Conservation (phyloP, 352 stramenopile genomes). For the Globisporangium recalcitrans region DNA sequence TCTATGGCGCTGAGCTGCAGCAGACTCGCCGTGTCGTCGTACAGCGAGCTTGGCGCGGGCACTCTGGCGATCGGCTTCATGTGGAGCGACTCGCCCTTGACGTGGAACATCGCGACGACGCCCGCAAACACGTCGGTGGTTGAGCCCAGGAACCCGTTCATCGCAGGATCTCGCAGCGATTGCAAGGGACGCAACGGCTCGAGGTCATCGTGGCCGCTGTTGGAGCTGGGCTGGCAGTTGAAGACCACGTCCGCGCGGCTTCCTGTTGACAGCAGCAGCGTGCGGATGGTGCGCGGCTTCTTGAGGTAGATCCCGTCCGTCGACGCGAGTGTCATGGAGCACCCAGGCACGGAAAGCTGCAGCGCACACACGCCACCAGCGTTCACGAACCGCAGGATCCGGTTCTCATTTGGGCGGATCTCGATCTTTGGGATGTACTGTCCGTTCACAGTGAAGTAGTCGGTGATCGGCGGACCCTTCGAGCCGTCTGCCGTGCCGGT, state of each 20-base stretch:
- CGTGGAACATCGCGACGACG: conserved; percentile 54
- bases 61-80: conserved; percentile 26
- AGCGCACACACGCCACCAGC: conserved; percentile 45
- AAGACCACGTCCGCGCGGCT: conserved; percentile 54
- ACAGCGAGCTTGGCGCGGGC: conserved; percentile 36
- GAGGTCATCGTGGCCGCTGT: conserved; percentile 5
- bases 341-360: conserved; percentile 56
- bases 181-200: conserved; percentile 54
- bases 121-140: conserved; percentile 57
- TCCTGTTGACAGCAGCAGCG: conserved; percentile 53
- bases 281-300: conserved; percentile 28
- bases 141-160: conserved; percentile 46
- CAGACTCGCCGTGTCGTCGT: conserved; percentile 34
- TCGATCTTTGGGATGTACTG: conserved; percentile 61
- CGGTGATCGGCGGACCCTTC: conserved; percentile 27
- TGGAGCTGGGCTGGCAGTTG: conserved; percentile 37
- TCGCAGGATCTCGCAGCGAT: conserved; percentile 32
- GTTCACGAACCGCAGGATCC: conserved; percentile 60
- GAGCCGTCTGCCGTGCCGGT: conserved; percentile 2
- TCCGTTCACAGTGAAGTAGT: conserved; percentile 71
- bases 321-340: conserved; percentile 44
- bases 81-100: conserved; percentile 30
- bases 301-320: conserved; percentile 57
- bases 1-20: conserved; percentile 29
- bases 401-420: conserved; percentile 43